A percentile compares a stretch with the other conserved stretches of the same genome.
Conservation (phyloP, 371 early-diverging fungal species). For the Smittium culicis region DNA sequence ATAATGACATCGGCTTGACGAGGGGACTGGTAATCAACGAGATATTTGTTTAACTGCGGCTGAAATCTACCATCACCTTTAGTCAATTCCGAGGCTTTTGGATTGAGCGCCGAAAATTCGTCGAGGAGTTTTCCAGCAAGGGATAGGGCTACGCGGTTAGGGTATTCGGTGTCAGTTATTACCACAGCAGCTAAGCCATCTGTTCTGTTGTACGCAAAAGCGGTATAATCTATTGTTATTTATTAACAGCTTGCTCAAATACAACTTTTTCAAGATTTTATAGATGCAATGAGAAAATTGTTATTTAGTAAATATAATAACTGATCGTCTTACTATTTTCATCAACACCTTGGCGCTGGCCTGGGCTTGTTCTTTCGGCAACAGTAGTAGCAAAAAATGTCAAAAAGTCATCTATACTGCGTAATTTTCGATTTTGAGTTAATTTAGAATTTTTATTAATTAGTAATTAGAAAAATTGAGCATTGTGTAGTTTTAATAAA, state of each 20-base stretch:
- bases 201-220: slow-evolving; percentile 59
- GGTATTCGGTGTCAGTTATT: slow-evolving; percentile 83
- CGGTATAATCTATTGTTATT: slow-evolving; percentile 46
- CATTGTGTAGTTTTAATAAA: no score
- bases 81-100: slow-evolving; percentile 4
- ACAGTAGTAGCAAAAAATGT: slow-evolving; percentile 71
- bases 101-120: slow-evolving; percentile 53
- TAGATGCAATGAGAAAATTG: background rate
- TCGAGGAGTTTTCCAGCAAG: slow-evolving; percentile 73
- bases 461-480: no score
- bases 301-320: background rate
- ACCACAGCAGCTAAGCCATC: slow-evolving; percentile 65
- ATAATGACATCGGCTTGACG: slow-evolving; percentile 85
- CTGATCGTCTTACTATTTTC: slow-evolving; percentile 29
- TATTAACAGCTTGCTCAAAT: background rate
- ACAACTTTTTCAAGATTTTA: background rate
- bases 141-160: slow-evolving; percentile 78
- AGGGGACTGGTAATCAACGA: slow-evolving; percentile 82
- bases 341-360: slow-evolving; percentile 73
- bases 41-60: slow-evolving; percentile 55
- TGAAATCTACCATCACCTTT: slow-evolving; percentile 30
- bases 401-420: slow-evolving; percentile 84
- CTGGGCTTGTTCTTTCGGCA: slow-evolving; percentile 69
- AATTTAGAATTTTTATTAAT: no score
- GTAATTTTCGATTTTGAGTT: no score